Evolutionary conservation across 192 early-diverging fungal species (phyloP), one percentile per base, ranked within the genome.

Genomic region (Chytriomyces sp.): DNA sequence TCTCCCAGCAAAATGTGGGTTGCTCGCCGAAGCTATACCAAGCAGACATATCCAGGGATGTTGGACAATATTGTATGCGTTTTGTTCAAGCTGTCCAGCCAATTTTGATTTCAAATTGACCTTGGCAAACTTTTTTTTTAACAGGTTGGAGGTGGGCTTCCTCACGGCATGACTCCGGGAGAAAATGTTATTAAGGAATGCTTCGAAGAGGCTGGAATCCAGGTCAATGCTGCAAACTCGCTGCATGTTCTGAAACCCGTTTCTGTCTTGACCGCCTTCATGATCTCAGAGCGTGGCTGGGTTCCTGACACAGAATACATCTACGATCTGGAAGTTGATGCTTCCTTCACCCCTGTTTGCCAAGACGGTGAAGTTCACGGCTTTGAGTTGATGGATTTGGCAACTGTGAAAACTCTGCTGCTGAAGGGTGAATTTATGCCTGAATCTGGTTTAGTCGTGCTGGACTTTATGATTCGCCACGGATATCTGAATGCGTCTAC

Each of bases 391-490:
- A 87, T 91, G 92, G 69, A 81, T 10, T 79, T 96, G 50, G 86
- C 89, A 20, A 81, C 94, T 76, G 86, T 94, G 18, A 76, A 61
- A 28, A 49, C 9, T 6, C 35, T 10, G 45, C 45, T 88, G 47
- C 57, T 77, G 16, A 43, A 50, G 6, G 74, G 71, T 18, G 82
- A 85, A 77, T 97, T 97, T 84, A 96, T 93, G 81, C 93, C 93
- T 2, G 95, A 97, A 81, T 92, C 94, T 63, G 94, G 90, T 0
- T 69, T 95, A 66, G 90, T 89, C 47, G 82, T 88, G 18, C 74
- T 99, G 5, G 95, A 99, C 74, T 99, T 96, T 80, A 76, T 99
- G 82, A 87, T 97, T 50, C 85, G 96, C 0, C 90, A 90, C 49
- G 93, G 89, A 2, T 75, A 85, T 28, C 53, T 98, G 46, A 91